These are phyloP conservation scores for Russula sp. DNA, from an alignment of 768 basidiomycete genomes.

Conservation along the genomic window DNA sequence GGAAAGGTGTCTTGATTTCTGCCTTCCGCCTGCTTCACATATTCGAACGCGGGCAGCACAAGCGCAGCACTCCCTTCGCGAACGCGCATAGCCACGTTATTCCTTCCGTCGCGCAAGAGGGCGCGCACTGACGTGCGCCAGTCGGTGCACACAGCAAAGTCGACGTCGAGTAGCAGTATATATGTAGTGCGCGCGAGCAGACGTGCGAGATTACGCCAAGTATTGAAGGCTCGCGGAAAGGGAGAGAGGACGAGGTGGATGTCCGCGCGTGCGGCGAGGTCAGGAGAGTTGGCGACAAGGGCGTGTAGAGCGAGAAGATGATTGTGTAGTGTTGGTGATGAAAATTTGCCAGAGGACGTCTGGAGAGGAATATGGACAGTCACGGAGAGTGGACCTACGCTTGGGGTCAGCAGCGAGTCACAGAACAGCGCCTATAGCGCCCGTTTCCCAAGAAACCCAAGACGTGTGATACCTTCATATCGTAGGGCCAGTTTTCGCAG, in stretches of 20 bases:
- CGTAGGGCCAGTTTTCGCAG: conserved; percentile 63
- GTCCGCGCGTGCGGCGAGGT: conserved; percentile 66
- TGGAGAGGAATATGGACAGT: conserved; percentile 66
- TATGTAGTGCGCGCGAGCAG: conserved; percentile 77
- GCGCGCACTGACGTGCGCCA: conserved; percentile 51
- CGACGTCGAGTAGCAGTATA: conserved; percentile 88
- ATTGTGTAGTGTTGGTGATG: conserved; percentile 27
- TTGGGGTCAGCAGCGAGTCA: not conserved
- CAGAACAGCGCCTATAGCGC: not conserved
- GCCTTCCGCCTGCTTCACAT: conserved; percentile 56
- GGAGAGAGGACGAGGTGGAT: conserved; percentile 80
- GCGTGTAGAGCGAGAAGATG: conserved; percentile 57
- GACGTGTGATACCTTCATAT: conserved; percentile 64
- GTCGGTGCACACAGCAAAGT: conserved; percentile 80
- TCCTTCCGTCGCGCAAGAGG: conserved; percentile 7
- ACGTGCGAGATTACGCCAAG: conserved; percentile 83
- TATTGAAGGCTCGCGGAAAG: conserved; percentile 58
- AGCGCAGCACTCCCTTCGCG: conserved; percentile 58
- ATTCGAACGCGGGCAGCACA: conserved; percentile 85
- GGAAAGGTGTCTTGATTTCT: conserved; percentile 55
- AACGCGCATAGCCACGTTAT: conserved; percentile 38
- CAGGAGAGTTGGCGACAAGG: conserved; percentile 58
- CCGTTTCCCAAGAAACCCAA: not conserved
- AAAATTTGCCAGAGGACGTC: conserved; percentile 31
- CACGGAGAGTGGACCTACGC: conserved; percentile 73